These are phyloP conservation scores for Perkinsus olseni DNA, from an alignment of 169 alveolate species.

Conservation along the genomic window DNA sequence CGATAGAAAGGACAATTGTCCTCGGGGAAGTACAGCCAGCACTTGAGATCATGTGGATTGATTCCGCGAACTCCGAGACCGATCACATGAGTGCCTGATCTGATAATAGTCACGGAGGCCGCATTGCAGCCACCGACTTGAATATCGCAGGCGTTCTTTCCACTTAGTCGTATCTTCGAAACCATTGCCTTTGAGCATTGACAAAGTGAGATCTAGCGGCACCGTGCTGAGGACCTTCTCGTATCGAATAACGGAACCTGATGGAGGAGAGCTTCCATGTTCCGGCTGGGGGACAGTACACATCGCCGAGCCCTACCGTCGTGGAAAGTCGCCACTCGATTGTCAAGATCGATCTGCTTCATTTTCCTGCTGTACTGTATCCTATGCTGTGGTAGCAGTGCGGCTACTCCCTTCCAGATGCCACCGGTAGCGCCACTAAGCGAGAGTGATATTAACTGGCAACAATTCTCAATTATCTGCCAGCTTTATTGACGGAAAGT, in stretches of 20 bases:
- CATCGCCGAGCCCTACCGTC: neutral
- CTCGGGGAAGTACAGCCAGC: constrained; percentile 16
- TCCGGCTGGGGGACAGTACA: no score
- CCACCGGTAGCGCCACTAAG: constrained; percentile 13
- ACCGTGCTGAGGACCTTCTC: neutral
- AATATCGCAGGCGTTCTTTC: neutral
- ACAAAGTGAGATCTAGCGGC: neutral
- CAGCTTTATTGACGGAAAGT: no score
- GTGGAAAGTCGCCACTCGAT: neutral
- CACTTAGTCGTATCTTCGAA: neutral
- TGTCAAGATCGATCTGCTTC: neutral
- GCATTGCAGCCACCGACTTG: neutral
- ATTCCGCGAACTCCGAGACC: constrained; percentile 7
- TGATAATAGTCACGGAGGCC: neutral
- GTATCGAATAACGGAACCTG: neutral
- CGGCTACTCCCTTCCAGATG: constrained; percentile 10
- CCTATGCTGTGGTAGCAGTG: neutral
- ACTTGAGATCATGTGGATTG: neutral
- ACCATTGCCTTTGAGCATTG: neutral
- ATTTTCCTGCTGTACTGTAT: neutral
- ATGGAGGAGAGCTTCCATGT: neutral
- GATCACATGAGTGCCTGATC: constrained; percentile 5
- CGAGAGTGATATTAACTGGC: neutral
- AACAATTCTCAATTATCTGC: neutral
- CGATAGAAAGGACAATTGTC: constrained; percentile 11